These are phyloP conservation scores for Quercus dentata DNA, from an alignment of 306 rosid genomes.

Conservation along the genomic window DNA sequence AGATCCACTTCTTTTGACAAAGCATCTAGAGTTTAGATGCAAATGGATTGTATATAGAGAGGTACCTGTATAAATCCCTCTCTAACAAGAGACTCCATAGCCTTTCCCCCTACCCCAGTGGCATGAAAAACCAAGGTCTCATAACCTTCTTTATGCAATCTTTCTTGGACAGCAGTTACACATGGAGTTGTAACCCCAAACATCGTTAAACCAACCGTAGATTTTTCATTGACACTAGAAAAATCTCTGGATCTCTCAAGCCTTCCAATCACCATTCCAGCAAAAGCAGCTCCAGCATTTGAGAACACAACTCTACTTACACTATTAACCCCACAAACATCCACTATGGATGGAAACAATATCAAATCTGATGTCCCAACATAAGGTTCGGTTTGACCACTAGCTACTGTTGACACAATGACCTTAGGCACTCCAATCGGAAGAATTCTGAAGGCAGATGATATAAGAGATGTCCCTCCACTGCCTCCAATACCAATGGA, in stretches of 20 bases:
- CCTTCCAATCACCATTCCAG: constrained; percentile 86
- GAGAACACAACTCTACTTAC: constrained; percentile 64
- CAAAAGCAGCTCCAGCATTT: constrained; percentile 83
- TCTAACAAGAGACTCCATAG: constrained; percentile 87
- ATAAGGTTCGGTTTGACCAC: constrained; percentile 82
- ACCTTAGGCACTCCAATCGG: constrained; percentile 83
- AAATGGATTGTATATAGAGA: neutral
- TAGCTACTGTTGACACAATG: constrained; percentile 84
- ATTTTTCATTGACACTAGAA: constrained; percentile 30
- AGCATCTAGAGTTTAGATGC: neutral
- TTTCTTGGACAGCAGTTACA: constrained; percentile 62
- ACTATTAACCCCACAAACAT: constrained; percentile 74
- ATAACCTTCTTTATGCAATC: constrained; percentile 69
- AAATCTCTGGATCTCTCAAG: constrained; percentile 36
- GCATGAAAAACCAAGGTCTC: constrained; percentile 89
- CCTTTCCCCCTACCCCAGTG: constrained; percentile 94
- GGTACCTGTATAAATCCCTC: constrained; percentile 89
- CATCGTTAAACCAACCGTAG: constrained; percentile 81
- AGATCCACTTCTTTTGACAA: neutral
- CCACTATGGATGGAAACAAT: constrained; percentile 74
- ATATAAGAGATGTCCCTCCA: constrained; percentile 80
- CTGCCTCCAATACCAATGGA: constrained; percentile 76
- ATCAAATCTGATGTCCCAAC: constrained; percentile 76
- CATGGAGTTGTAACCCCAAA: constrained; percentile 90
- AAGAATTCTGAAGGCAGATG: constrained; percentile 59